Base-by-base conservation (phyloP, 805 yeast genomes). In the Saturnispora sanitii region DNA sequence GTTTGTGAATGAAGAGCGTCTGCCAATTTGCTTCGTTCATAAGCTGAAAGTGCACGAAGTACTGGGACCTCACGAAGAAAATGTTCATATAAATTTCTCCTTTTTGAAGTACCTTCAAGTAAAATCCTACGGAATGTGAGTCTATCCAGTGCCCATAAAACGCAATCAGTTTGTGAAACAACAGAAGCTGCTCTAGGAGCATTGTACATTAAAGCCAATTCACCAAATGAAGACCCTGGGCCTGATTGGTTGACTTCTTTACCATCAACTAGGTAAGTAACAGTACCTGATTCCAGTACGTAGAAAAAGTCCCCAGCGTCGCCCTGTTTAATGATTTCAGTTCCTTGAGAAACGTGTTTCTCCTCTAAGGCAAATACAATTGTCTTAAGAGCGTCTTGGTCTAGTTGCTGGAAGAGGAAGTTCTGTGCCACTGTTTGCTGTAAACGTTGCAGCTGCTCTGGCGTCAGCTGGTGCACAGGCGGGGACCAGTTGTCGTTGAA, bases 101-200 rank as follows among this genome's bases (percentile, higher is more conserved):
- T 85, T 64, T 80, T 82, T 49, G 87, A 79, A 3, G 96, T 87
- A 46, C 88, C 86, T 52, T 90, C 96, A 55, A 88, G 69, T 45
- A 92, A 70, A 47, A 92, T 92, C 60, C 88, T 76, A 61, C 96
- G 79, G 68, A 92, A 92, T 1, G 96, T 88, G 54, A 81, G 67
- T 56, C 98, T 77, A 64, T 92, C 98, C 51, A 92, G 71, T 2
- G 95, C 92, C 96, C 96, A 90, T 38, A 90, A 68, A 25, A 76
- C 75, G 53, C 81, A 71, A 45, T 82, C 85, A 6, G 82, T 70
- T 19, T 68, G 60, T 8, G 95, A 88, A 21, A 71, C 53, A 1
- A 84, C 96, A 1, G 97, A 86, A 8, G 97, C 97, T 6, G 97
- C 97, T 64, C 98, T 79, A 46, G 96, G 96, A 16, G 96, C 79